Percentiles rank a stretch among this genome's conserved stretches.
These are phyloP conservation scores for Crithidia brevicula DNA, from an alignment of 208 protist genomes.

Conservation along the genomic window DNA sequence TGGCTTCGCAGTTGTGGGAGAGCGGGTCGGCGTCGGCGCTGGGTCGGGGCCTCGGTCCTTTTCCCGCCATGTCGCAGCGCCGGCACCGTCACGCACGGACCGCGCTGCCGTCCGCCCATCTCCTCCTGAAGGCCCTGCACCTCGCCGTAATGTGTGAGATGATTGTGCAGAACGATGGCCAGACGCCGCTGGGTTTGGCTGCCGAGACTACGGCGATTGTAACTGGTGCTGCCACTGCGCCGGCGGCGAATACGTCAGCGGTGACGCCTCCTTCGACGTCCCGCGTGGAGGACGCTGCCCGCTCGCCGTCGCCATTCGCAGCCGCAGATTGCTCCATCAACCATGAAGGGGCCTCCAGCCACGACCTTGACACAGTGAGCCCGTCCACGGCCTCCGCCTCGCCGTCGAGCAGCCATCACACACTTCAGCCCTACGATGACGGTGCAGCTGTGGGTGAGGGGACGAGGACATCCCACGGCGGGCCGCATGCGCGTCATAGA, in stretches of 20 bases:
- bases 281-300: neutral
- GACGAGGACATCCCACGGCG: neutral
- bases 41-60: conserved; percentile 68
- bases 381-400: conserved; percentile 13
- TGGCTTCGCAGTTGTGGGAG: conserved; percentile 78
- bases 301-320: conserved; percentile 3
- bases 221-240: neutral
- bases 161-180: conserved; percentile 25
- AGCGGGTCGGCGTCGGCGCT: conserved; percentile 47
- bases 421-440: neutral
- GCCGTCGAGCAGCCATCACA: conserved; percentile 7
- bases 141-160: conserved; percentile 65
- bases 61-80: conserved; percentile 50
- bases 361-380: conserved; percentile 13
- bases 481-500: neutral
- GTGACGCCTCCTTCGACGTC: neutral
- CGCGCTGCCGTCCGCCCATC: conserved; percentile 65
- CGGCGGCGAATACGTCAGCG: neutral
- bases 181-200: too few species aligned
- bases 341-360: neutral
- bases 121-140: conserved; percentile 80
- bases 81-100: conserved; percentile 72
- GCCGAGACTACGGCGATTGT: too few species aligned
- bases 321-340: neutral
- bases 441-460: neutral